Percentiles rank a stretch among this genome's conserved stretches.
Evolutionary conservation across 2,329 filamentous ascomycete genomes (phyloP).

Genomic region (Chaetothyriales sp.): DNA sequence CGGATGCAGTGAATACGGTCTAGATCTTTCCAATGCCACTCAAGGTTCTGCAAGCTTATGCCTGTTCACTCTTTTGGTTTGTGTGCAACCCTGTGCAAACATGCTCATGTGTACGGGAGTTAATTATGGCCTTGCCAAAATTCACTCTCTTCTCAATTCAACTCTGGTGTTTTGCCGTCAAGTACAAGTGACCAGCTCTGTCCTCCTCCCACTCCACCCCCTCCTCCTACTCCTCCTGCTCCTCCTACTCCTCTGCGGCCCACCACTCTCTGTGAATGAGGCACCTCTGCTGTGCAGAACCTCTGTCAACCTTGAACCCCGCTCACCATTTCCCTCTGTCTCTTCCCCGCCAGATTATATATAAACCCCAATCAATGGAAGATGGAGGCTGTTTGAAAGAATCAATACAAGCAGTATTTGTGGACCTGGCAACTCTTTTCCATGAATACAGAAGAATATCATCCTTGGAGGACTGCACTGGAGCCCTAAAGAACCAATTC

Average conservation of each 20-base stretch:
- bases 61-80: background rate
- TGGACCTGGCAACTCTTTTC: background rate
- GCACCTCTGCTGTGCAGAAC: background rate
- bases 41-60: background rate
- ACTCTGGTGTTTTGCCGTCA: background rate
- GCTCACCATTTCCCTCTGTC: background rate
- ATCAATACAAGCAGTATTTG: background rate
- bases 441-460: background rate
- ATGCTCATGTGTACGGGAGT: background rate
- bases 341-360: background rate
- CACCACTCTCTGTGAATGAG: background rate
- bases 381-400: background rate
- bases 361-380: background rate
- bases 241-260: too few relatives aligned
- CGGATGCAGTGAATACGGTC: background rate
- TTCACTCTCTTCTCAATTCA: background rate
- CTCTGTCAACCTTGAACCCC: background rate
- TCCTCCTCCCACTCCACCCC: too few relatives aligned
- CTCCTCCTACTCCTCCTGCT: too few relatives aligned
- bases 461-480: background rate
- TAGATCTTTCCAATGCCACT: background rate
- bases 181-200: background rate
- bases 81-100: background rate
- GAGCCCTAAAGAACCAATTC: background rate
- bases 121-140: background rate